phyloP scores from a whole-genome alignment of 129 eudicot species.

The Chrysanthemum makinoi region DNA sequence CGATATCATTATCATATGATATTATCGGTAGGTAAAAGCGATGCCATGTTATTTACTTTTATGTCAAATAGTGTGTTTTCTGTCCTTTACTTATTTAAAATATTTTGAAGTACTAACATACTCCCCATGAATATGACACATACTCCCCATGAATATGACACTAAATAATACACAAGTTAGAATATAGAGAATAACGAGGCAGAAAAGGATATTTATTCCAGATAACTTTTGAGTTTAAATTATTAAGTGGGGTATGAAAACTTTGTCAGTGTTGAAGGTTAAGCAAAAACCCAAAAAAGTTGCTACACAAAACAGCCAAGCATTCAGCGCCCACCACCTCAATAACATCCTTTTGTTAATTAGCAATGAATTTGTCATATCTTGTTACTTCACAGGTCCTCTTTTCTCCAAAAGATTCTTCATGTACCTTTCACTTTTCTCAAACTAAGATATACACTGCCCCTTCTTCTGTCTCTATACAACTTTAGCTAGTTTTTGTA shows the following conservation, averaged over 20 bases:
- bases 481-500: neutral
- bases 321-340: slow-evolving; percentile 48
- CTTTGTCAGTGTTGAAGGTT: slow-evolving; percentile 29
- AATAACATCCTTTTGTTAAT: slow-evolving; percentile 14
- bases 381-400: slow-evolving; percentile 27
- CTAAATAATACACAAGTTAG: slow-evolving; percentile 26
- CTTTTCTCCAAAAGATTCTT: slow-evolving; percentile 45
- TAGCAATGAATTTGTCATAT: slow-evolving; percentile 40
- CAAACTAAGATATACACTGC: slow-evolving; percentile 42
- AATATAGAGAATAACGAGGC: slow-evolving; percentile 29
- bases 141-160: slow-evolving; percentile 22
- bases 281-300: slow-evolving; percentile 52
- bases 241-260: slow-evolving; percentile 17
- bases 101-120: neutral
- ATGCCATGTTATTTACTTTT: too few relatives aligned
- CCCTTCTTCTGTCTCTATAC: slow-evolving; percentile 19
- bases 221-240: slow-evolving; percentile 6
- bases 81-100: too few relatives aligned
- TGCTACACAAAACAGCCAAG: slow-evolving; percentile 63
- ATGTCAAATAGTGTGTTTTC: too few relatives aligned
- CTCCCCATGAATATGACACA: slow-evolving; percentile 8
- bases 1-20: too few relatives aligned
- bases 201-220: slow-evolving; percentile 19
- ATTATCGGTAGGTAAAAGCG: too few relatives aligned
- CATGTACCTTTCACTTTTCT: slow-evolving; percentile 38